Base-by-base conservation (phyloP, 257 asterid species). In the Nicotiana benthamiana region DNA sequence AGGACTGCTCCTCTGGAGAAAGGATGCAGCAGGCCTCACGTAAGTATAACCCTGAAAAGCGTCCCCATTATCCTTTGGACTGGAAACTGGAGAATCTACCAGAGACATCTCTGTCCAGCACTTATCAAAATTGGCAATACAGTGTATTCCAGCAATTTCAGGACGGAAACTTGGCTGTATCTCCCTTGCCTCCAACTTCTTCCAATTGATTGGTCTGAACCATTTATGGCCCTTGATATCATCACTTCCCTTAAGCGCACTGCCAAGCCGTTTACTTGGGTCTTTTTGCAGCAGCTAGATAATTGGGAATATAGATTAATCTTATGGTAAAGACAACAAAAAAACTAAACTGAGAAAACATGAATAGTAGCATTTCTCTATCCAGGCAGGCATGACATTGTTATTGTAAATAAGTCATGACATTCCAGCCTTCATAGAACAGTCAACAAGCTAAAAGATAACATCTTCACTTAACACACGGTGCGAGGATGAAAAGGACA, bases 261-360 rank as follows among this genome's bases (percentile, higher is more conserved):
- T 62, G n/a, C 93, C 89, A 3, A 86, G 87, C 59, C 90, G 85
- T 82, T 68, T 87, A 30, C 76, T 84, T 52, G 88, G 85, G 15
- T 89, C 93, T 89, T 87, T 89, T 83, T 86, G 91, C 82, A 91
- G 87, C 66, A 90, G 86, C 93, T 90, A 67, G 75, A 75, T 43
- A 34, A 52, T 43, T 30, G 54, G 62, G 67, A 59, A 70, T 56
- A 52, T n/a, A n/a, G 12, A 16, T 80, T 54, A 83, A 9, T 36
- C 53, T 80, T 51, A 64, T 12, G 61, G 59, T 30, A 32, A 40
- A 28, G 76, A 40, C 6, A 66, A 27, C 28, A 24, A 36, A 7
- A 9, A 48, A 26, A 72, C 1, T 15, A 1, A 22, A 22, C 9
- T 15, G 79, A 74, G 61, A 74, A 74, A 36, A 74, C 43, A 24